Conservation (phyloP, 495 filamentous ascomycete genomes). For the Tuber microsphaerosporum region DNA sequence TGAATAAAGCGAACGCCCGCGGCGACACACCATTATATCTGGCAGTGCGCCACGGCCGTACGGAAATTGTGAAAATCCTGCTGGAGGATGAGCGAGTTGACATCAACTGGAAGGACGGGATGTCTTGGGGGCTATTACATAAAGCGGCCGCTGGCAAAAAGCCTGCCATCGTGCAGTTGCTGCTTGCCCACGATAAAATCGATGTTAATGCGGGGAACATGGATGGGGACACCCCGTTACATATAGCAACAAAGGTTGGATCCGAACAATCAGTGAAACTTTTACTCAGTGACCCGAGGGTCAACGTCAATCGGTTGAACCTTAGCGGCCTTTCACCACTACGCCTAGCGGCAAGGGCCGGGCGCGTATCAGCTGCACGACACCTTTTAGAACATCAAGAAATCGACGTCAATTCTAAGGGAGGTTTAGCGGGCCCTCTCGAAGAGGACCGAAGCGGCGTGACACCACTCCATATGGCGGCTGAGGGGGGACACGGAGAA, state of each 20-base stretch:
- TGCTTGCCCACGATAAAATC: background rate
- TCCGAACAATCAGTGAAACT: background rate
- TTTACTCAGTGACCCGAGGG: background rate
- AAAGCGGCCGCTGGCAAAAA: background rate
- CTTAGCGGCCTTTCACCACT: background rate
- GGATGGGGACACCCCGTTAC: background rate
- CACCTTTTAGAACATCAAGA: background rate
- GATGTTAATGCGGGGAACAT: background rate
- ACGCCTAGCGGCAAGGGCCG: background rate
- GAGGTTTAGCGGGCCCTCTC: background rate
- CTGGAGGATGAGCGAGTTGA: background rate
- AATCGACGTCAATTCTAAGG: background rate
- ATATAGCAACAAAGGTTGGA: background rate
- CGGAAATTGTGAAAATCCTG: background rate
- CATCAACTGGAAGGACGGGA: background rate
- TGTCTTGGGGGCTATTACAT: background rate
- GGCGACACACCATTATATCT: background rate
- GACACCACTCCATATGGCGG: background rate
- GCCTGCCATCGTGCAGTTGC: background rate
- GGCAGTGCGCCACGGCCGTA: background rate
- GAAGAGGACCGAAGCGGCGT: background rate
- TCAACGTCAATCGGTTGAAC: background rate
- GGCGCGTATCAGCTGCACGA: background rate
- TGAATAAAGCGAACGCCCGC: background rate
- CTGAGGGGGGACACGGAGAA: background rate